phyloP scores from a whole-genome alignment of 2,329 filamentous ascomycete genomes.

The Trichoderma koningii region DNA sequence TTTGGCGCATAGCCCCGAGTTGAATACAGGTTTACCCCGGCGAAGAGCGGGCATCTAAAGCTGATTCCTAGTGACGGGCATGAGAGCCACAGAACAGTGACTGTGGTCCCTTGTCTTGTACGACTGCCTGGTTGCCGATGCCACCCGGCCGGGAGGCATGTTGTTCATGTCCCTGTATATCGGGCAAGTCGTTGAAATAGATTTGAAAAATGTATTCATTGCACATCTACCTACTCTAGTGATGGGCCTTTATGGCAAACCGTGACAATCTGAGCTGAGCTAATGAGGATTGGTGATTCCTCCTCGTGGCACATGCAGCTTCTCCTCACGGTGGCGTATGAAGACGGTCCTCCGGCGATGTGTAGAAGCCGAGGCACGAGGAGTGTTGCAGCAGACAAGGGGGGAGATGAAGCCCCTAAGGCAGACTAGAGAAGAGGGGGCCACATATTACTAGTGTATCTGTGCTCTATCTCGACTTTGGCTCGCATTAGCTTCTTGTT shows the following conservation, averaged over 20 bases:
- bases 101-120: constrained; percentile 4
- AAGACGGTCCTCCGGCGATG: too few relatives aligned
- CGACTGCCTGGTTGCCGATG: background rate
- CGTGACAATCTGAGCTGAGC: background rate
- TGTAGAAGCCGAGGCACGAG: too few relatives aligned
- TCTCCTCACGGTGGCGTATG: too few relatives aligned
- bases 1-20: constrained; percentile 19
- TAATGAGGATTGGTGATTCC: too few relatives aligned
- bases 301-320: background rate
- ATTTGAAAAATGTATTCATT: constrained; percentile 2
- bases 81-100: background rate
- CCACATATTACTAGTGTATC: too few relatives aligned
- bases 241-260: background rate
- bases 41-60: constrained; percentile 19
- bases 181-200: constrained; percentile 13
- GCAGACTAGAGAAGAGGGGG: too few relatives aligned
- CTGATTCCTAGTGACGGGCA: background rate
- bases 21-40: constrained; percentile 27
- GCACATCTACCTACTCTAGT: background rate
- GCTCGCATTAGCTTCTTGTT: too few relatives aligned
- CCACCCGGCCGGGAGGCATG: background rate
- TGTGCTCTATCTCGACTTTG: too few relatives aligned
- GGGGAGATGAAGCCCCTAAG: too few relatives aligned
- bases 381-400: too few relatives aligned
- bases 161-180: constrained; percentile 9